These are phyloP conservation scores for Sarocladium oryzae DNA, from an alignment of 2,329 filamentous ascomycete species.

Conservation along the genomic window DNA sequence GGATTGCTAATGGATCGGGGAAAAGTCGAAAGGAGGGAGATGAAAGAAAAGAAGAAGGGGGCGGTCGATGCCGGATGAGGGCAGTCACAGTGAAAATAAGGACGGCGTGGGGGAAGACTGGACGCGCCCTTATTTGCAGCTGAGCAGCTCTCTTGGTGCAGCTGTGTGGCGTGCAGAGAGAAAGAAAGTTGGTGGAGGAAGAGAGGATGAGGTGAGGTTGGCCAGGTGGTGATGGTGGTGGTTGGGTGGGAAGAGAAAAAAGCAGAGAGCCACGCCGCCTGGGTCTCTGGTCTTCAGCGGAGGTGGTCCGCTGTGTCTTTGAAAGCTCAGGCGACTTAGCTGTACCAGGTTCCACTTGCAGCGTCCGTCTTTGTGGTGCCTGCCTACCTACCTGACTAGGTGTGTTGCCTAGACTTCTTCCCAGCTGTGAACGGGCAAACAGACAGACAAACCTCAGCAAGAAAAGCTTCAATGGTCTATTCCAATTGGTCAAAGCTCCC, in stretches of 20 bases:
- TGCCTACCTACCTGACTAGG: too few species aligned
- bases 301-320: neutral
- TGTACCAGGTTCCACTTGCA: too few species aligned
- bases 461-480: neutral
- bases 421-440: too few species aligned
- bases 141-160: conserved; percentile 7
- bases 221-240: too few species aligned
- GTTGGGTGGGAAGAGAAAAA: conserved; percentile 2
- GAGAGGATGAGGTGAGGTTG: conserved; percentile 3
- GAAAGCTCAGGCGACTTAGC: too few species aligned
- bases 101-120: conserved; percentile 6
- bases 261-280: neutral
- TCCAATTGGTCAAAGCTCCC: conserved; percentile 5
- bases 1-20: neutral
- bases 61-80: neutral
- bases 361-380: too few species aligned
- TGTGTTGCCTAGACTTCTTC: too few species aligned
- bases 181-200: neutral
- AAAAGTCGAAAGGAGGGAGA: neutral
- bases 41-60: neutral
- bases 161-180: conserved; percentile 7
- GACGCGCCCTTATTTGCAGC: conserved; percentile 9
- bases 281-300: neutral
- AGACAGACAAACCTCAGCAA: neutral
- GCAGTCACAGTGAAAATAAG: conserved; percentile 6